Base-by-base conservation (phyloP, 352 stramenopile genomes). In the Saprolegnia parasitica region DNA sequence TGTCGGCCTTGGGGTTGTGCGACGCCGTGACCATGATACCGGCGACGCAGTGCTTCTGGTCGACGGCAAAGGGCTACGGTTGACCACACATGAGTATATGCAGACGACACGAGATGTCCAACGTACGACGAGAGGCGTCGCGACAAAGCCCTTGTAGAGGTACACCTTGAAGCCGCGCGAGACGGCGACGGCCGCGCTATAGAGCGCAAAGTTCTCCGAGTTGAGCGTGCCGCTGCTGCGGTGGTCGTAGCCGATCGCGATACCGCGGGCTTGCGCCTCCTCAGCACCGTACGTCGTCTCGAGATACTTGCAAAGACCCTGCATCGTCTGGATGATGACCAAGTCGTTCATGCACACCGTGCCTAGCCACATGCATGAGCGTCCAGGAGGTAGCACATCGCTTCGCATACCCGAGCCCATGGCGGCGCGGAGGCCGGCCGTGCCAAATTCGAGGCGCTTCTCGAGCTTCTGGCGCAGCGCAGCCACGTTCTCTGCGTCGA, bases 1-100 rank as follows among this genome's bases (percentile, higher is more conserved):
- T 95, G 84, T 99, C 97, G 8, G 71, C 78, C 77, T 98, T 98
- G 9, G 97, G 97, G 84, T 99, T 99, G 79, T 99, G 97, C 60
- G 92, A 98, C 21, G 97, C 97, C 26, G 94, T 98, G 54, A 98
- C 90, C 92, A 98, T 98, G 37, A 98, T 81, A 24, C 93, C 93
- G 2, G 85, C 88, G 3, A 82, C 86, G 40, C 86, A 93, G 40
- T 78, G 67, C 68, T 91, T 91, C 56, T 90, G 78, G 64, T 95
- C 77, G 15, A 96, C 88, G 67, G 76, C 87, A 65, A 89, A 95
- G 16, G 87, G 87, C 76, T 84, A 73, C 23, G 39, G n/a, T n/a
- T n/a, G 16, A 55, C 9, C 15, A 46, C 13, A 71, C 10, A 29
- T 70, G 21, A 61, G 56, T 10, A 10, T 16, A 66, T 16, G 16